phyloP scores from a whole-genome alignment of 2,329 filamentous ascomycete genomes.

The Aquanectria penicillioides region DNA sequence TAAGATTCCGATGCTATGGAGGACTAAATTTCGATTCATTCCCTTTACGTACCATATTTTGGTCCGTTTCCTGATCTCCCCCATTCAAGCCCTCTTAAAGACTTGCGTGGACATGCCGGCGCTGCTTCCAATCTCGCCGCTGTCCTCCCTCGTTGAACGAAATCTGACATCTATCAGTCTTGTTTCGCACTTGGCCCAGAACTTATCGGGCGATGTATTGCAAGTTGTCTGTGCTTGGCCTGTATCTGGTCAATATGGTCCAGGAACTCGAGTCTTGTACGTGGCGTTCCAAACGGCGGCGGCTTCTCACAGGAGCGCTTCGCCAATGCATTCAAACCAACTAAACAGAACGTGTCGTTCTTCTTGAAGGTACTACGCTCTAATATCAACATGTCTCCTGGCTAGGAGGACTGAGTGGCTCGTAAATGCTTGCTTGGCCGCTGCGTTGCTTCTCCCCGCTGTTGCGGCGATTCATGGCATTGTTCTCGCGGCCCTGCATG shows the following conservation, averaged over 20 bases:
- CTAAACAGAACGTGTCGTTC: not conserved
- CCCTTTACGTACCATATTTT: not conserved
- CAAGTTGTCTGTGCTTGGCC: conserved; percentile 67
- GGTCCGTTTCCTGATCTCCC: not conserved
- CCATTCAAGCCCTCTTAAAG: not conserved
- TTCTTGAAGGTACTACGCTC: conserved; percentile 66
- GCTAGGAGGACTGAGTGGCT: conserved; percentile 71
- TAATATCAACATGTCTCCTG: conserved; percentile 70
- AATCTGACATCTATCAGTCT: not conserved
- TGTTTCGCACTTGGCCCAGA: not conserved
- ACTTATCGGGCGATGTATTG: conserved; percentile 23
- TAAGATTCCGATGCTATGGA: no score
- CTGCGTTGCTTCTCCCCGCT: conserved; percentile 69
- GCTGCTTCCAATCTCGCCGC: not conserved
- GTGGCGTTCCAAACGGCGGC: conserved; percentile 29
- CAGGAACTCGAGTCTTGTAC: conserved; percentile 62
- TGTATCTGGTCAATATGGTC: conserved; percentile 66
- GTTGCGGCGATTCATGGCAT: conserved; percentile 72
- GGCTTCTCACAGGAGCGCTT: not conserved
- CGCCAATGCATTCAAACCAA: rapidly evolving
- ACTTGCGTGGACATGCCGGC: conserved; percentile 6
- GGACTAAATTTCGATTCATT: no score
- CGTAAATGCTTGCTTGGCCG: conserved; percentile 70
- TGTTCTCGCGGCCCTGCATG: conserved; percentile 67
- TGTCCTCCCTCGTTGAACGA: not conserved